phyloP scores from a whole-genome alignment of 148 eudicot species.

The Vaccinium myrtillus region DNA sequence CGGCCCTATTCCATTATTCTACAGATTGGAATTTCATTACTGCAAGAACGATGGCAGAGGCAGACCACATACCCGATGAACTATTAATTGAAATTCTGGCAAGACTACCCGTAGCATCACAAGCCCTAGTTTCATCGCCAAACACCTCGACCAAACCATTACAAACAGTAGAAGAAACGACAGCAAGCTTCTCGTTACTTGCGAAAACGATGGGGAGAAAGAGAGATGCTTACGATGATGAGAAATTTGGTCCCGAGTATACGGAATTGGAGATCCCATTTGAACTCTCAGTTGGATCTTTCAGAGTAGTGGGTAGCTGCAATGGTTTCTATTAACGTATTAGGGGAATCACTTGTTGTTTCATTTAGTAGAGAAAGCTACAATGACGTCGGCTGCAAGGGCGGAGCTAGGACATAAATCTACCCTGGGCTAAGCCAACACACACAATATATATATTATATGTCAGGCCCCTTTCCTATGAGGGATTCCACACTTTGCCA shows the following conservation, averaged over 20 bases:
- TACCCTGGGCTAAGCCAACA: too few species aligned
- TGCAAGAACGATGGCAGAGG: too few species aligned
- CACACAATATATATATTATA: too few species aligned
- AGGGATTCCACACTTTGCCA: too few species aligned
- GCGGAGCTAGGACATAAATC: too few species aligned
- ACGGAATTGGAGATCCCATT: slow-evolving; percentile 22
- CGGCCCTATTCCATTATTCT: too few species aligned
- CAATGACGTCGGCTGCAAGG: slow-evolving; percentile 12
- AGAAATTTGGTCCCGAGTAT: slow-evolving; percentile 13
- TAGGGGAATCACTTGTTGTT: slow-evolving; percentile 3
- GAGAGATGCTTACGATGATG: slow-evolving; percentile 23
- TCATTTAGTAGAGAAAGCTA: slow-evolving; percentile 7
- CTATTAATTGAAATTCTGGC: too few species aligned
- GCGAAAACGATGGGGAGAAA: neutral
- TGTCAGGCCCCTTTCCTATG: too few species aligned
- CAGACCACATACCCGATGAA: too few species aligned
- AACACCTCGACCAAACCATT: neutral
- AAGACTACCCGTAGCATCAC: too few species aligned
- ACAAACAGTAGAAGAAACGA: neutral
- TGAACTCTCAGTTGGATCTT: slow-evolving; percentile 19
- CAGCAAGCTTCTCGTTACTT: neutral
- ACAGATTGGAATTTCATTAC: too few species aligned
- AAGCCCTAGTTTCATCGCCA: neutral
- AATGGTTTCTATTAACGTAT: slow-evolving; percentile 16
- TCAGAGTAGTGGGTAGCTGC: slow-evolving; percentile 29